These are phyloP conservation scores for Glebionis coronaria DNA, from an alignment of 129 eudicot genomes.

Conservation along the genomic window DNA sequence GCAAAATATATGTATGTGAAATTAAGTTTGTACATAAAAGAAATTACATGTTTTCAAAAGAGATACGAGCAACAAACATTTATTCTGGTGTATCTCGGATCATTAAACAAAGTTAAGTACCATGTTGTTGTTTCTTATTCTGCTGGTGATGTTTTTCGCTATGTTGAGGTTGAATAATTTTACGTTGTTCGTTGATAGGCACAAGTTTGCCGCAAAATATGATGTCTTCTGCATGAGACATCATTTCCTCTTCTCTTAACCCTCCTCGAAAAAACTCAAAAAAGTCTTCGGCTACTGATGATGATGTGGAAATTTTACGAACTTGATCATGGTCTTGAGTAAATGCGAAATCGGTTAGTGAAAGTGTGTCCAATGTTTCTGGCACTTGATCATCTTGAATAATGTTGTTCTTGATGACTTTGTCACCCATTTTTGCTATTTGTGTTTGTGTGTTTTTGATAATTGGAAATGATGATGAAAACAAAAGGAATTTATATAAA, in stretches of 20 bases:
- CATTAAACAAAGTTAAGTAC: not conserved
- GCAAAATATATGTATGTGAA: not conserved
- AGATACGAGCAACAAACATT: not conserved
- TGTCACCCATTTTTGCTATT: constrained; percentile 24
- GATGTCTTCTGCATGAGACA: constrained; percentile 81
- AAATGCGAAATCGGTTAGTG: constrained; percentile 53
- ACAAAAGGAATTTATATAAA: constrained; percentile 13
- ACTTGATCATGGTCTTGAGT: constrained; percentile 30
- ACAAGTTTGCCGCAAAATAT: constrained; percentile 63
- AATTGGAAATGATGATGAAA: not conserved
- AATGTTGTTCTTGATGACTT: constrained; percentile 11
- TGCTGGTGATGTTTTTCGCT: not conserved
- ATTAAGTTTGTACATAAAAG: not conserved
- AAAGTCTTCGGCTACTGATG: constrained; percentile 30
- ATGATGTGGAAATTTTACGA: constrained; percentile 10
- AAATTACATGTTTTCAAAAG: no score
- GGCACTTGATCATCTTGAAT: constrained; percentile 26
- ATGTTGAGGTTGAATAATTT: not conserved
- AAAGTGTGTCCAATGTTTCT: constrained; percentile 44
- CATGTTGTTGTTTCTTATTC: constrained; percentile 10
- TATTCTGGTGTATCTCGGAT: not conserved
- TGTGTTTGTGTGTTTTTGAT: constrained; percentile 18
- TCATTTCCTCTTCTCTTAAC: constrained; percentile 15
- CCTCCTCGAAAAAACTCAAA: constrained; percentile 55
- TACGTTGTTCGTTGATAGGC: constrained; percentile 36